phyloP scores from a whole-genome alignment of 306 rosid genomes.

The Sicyos edulis region DNA sequence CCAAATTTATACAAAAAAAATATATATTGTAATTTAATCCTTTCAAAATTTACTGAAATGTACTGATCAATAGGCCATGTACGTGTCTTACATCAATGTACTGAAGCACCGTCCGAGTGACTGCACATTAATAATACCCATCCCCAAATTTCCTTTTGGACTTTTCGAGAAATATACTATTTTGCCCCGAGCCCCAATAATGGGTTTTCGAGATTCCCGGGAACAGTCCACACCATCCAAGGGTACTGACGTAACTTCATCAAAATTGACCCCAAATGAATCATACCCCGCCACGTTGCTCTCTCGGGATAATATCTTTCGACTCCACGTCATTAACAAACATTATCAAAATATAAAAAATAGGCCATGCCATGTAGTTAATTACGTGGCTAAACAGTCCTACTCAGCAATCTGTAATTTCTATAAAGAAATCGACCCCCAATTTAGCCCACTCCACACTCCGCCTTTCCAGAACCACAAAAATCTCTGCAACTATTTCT shows the following conservation, averaged over 20 bases:
- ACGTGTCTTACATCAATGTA: slow-evolving; percentile 13
- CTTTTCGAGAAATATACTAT: slow-evolving; percentile 9
- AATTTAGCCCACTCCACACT: slow-evolving; percentile 9
- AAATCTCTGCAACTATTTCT: not conserved
- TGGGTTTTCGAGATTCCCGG: slow-evolving; percentile 15
- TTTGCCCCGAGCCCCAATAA: not conserved
- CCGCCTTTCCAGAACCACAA: not conserved
- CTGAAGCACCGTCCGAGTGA: slow-evolving; percentile 14
- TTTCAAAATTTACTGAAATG: too few species aligned
- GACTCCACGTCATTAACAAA: not conserved
- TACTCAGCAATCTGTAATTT: not conserved
- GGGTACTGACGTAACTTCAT: not conserved
- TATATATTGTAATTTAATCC: too few species aligned
- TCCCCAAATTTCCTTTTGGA: slow-evolving; percentile 11
- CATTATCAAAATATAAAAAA: not conserved
- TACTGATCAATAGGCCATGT: slow-evolving; percentile 3
- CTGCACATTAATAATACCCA: slow-evolving; percentile 15
- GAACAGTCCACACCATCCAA: not conserved
- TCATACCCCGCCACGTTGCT: not conserved
- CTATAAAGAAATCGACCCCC: slow-evolving; percentile 16
- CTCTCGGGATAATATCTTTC: not conserved
- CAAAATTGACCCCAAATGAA: not conserved
- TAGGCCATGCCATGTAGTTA: not conserved
- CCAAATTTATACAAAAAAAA: too few species aligned
- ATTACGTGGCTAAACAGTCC: not conserved